Conservation (phyloP, 2,329 filamentous ascomycete genomes). For the Hirsutella rhossiliensis region DNA sequence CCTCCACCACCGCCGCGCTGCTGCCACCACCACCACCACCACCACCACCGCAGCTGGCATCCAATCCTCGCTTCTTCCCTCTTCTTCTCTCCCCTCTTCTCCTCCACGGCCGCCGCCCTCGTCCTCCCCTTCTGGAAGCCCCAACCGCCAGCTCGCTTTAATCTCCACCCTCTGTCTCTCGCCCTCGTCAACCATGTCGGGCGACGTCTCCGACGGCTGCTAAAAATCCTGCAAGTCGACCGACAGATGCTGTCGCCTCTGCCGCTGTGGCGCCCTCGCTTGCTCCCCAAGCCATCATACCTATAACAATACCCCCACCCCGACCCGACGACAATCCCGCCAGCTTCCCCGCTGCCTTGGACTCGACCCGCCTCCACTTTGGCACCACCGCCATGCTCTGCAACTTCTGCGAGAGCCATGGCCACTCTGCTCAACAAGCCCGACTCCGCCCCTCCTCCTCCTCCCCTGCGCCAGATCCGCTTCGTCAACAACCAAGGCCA, state of each 20-base stretch:
- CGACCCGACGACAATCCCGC: not conserved
- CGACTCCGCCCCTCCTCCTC: conserved; percentile 21
- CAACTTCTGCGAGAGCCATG: conserved; percentile 23
- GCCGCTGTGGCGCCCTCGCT: not conserved
- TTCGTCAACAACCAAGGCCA: conserved; percentile 77
- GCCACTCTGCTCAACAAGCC: conserved; percentile 29
- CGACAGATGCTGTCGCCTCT: not conserved
- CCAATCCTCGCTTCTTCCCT: not conserved
- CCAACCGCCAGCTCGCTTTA: not conserved
- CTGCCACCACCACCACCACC: too few relatives aligned
- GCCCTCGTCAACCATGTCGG: not conserved
- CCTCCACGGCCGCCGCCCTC: not conserved
- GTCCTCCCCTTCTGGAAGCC: not conserved
- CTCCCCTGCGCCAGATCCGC: conserved; percentile 49
- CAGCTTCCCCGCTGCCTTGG: not conserved
- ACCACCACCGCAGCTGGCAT: too few relatives aligned
- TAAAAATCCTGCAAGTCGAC: not conserved
- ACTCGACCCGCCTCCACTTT: conserved; percentile 2
- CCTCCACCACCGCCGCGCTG: too few relatives aligned
- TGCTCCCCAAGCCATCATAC: not conserved
- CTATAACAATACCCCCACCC: not conserved
- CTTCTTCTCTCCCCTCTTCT: not conserved
- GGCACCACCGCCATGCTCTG: conserved; percentile 21
- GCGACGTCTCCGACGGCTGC: not conserved
- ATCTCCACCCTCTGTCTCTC: not conserved